Percentiles rank a stretch among this genome's conserved stretches.
Evolutionary conservation across 2,329 filamentous ascomycete genomes (phyloP).

Genomic region (Epichloe gansuensis): DNA sequence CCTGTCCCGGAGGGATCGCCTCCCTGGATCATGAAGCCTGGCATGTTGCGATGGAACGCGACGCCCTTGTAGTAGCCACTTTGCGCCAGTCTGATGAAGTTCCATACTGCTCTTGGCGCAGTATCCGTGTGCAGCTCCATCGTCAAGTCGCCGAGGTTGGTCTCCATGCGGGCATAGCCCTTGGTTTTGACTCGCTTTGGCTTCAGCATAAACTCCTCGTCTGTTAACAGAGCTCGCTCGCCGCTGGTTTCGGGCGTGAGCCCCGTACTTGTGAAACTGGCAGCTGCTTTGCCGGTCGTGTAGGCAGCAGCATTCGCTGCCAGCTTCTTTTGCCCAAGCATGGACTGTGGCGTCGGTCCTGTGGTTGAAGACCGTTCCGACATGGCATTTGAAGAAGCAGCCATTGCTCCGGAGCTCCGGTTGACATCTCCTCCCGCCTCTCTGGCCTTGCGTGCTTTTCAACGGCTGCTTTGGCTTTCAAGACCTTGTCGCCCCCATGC

Average conservation of each 20-base stretch:
- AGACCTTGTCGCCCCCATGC: slow-evolving; percentile 62
- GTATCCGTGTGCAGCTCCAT: slow-evolving; percentile 84
- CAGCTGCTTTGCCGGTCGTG: slow-evolving; percentile 82
- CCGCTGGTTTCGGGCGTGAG: slow-evolving; percentile 83
- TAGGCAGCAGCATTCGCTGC: slow-evolving; percentile 81
- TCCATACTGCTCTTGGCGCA: slow-evolving; percentile 91
- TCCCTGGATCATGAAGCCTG: slow-evolving; percentile 95
- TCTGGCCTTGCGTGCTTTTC: slow-evolving; percentile 74
- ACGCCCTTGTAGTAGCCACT: slow-evolving; percentile 82
- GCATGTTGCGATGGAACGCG: slow-evolving; percentile 85
- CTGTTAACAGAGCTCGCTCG: slow-evolving; percentile 73
- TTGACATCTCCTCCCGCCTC: slow-evolving; percentile 48
- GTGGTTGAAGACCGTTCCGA: slow-evolving; percentile 3
- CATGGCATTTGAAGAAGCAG: slow-evolving; percentile 19
- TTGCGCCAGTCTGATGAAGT: slow-evolving; percentile 80
- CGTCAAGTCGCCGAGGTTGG: slow-evolving; percentile 73
- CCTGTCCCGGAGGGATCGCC: slow-evolving; percentile 91
- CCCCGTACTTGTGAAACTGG: slow-evolving; percentile 90
- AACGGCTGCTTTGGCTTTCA: slow-evolving; percentile 88
- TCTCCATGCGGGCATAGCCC: slow-evolving; percentile 83
- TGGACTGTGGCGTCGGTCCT: slow-evolving; percentile 16
- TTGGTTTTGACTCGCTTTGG: slow-evolving; percentile 80
- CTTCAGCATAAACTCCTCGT: slow-evolving; percentile 95
- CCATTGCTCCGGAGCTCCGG: slow-evolving; percentile 32
- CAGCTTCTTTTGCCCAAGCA: slow-evolving; percentile 43